These are phyloP conservation scores for Zygnema cylindricum DNA, from an alignment of 139 green algal genomes.

Conservation along the genomic window DNA sequence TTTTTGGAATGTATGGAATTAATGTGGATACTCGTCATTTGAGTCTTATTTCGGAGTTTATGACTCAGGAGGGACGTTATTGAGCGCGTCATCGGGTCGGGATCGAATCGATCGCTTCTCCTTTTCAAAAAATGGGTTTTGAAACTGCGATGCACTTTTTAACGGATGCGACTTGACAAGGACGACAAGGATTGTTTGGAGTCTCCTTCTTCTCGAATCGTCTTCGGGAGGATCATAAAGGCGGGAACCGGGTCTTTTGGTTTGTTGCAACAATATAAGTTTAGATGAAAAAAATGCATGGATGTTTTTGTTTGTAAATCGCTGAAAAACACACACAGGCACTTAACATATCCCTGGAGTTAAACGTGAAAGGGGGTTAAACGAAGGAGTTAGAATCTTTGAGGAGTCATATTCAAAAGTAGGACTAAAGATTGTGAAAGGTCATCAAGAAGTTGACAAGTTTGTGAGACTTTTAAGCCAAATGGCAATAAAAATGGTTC, in stretches of 20 bases:
- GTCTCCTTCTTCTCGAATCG: constrained; percentile 62
- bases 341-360: no score
- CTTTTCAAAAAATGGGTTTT: constrained; percentile 89
- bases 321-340: no score
- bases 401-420: no score
- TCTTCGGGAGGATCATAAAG: constrained; percentile 59
- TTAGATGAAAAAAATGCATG: no score
- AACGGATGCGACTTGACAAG: constrained; percentile 83
- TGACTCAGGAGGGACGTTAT: constrained; percentile 85
- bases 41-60: constrained; percentile 93
- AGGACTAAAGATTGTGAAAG: no score
- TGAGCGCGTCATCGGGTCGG: constrained; percentile 87
- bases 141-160: constrained; percentile 96
- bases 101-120: constrained; percentile 85
- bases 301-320: no score
- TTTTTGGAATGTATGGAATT: constrained; percentile 98
- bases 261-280: constrained; percentile 60
- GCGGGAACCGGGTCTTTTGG: constrained; percentile 63
- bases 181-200: constrained; percentile 62
- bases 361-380: no score
- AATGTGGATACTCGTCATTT: constrained; percentile 93
- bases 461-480: no score
- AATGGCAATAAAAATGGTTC: no score
- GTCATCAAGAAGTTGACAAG: no score
- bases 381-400: no score